Base-by-base conservation (phyloP, 2,329 filamentous ascomycete species). In the Ceratocystiopsis minuta region DNA sequence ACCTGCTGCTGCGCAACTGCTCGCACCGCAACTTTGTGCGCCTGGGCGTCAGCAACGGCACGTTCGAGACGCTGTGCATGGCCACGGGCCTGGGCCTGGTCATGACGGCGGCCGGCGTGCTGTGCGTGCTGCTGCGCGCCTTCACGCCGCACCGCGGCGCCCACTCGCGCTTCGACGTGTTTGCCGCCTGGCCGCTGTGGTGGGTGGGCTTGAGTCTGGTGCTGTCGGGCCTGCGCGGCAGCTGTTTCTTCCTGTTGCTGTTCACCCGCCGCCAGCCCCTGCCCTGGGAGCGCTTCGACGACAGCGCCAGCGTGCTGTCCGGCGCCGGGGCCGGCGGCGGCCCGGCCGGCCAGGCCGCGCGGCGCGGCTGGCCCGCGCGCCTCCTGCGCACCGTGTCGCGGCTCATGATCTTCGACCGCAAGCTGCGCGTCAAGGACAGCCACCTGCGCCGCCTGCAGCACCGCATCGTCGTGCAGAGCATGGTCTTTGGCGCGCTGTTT, bases 41-140 rank as follows among this genome's bases (percentile, higher is more conserved):
- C 34, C 58, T 74, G 7, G 70, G 68, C 45, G 63, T 71, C 32
- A 67, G 61, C 50, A 70, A 67, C 50, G 65, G 65, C 34, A 67
- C 64, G 3, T 62, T 65, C 41, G 64, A 67, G 52, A 67, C 65
- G 2, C 48, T 67, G 12, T 67, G 64, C 53, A 58, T 64, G 28
- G 63, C 63, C 2, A 66, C 63, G 1, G 50, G 56, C 2, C 52
- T 66, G 9, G 64, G 64, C 7, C 60, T 65, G 31, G 52, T 53
- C n/a, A 54, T 61, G 18, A 61, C 61, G 5, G 4, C 56, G 12
- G 54, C 51, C 17, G 64, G 62, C 11, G 59, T 66, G 45, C 46
- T 66, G 5, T 52, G 55, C 24, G 55, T 63, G 34, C 46, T 66
- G 3, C 52, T 63, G 17, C 59, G 60, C 15, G 62, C 58, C 9